A percentile compares a stretch with the other conserved stretches of the same genome.
These are phyloP conservation scores for Starmerella vaccinii DNA, from an alignment of 805 yeast genomes.

Conservation along the genomic window DNA sequence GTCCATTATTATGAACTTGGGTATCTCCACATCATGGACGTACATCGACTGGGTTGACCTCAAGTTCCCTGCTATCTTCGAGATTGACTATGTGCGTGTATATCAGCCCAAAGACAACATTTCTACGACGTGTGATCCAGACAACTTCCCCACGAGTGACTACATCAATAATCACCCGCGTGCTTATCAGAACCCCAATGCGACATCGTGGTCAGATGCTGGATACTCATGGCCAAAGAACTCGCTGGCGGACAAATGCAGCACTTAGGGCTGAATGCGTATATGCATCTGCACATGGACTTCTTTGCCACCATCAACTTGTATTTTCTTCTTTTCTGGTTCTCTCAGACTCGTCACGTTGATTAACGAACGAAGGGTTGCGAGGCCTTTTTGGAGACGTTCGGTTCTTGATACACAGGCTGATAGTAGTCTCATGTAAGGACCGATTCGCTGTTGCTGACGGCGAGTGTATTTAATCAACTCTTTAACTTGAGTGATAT, in stretches of 20 bases:
- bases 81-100: conserved; percentile 78
- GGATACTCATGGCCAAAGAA: conserved; percentile 66
- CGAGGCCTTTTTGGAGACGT: neutral
- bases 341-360: too few species aligned
- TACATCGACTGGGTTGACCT: conserved; percentile 79
- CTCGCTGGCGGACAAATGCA: conserved; percentile 43
- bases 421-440: neutral
- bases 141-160: conserved; percentile 70
- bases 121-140: conserved; percentile 75
- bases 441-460: neutral
- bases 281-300: too few species aligned
- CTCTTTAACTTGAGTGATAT: neutral
- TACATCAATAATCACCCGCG: conserved; percentile 61
- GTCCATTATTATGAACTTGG: conserved; percentile 79
- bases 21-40: conserved; percentile 86
- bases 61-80: conserved; percentile 65
- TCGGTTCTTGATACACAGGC: neutral
- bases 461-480: conserved; percentile 6
- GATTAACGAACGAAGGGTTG: too few species aligned
- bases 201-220: conserved; percentile 64
- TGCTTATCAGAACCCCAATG: conserved; percentile 60
- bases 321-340: too few species aligned
- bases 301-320: too few species aligned
- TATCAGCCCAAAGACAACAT: conserved; percentile 67
- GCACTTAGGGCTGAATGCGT: too few species aligned